Evolutionary conservation across 2,329 filamentous ascomycete genomes (phyloP), one percentile per base, ranked within the genome.

Genomic region (Xylaria arbuscula): DNA sequence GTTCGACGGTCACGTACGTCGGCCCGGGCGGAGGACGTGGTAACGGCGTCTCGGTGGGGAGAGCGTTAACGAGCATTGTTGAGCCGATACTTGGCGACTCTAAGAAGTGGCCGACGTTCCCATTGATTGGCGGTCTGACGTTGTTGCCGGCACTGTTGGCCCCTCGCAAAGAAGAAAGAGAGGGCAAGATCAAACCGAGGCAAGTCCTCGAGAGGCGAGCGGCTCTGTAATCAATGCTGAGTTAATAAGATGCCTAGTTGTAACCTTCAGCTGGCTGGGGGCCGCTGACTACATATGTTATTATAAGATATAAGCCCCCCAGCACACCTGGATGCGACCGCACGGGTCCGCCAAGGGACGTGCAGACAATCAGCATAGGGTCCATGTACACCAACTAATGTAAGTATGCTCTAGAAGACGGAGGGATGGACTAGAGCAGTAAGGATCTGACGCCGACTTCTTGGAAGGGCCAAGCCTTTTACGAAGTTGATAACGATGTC

Each of bases 21-120:
- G 70, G 67, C 22, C 70, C 70, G 22, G 70, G 70, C 34, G 70
- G 70, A 22, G 70, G 70, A 11, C 17, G 34, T 15, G 62, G 55
- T 47, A 70, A 38, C 13, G 70, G 67, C 13, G 62, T 40, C 53
- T 70, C 64, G 11, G 64, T 70, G 22, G 70, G 67, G 32, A 71
- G 64, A 22, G 10, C 62, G 57, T 58, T 24, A 36, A 42, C 36
- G 36, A 55, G 19, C 68, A 71, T 69, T 69, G 2, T 45, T 56
- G 32, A 58, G 45, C 59, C 68, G 36, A 13, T 51, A 64, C 50
- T 57, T 66, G 65, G 57, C 68, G 55, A 62, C 62, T 57, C 61
- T 42, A 40, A 54, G 17, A 55, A 57, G 61, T n/a, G 32, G 57
- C 68, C 64, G 22, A 32, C 42, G 57, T 62, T 70, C 48, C 60